A percentile compares a stretch with the other conserved stretches of the same genome.
These are phyloP conservation scores for Kwoniella sp. DNA, from an alignment of 768 basidiomycete genomes.

Conservation along the genomic window DNA sequence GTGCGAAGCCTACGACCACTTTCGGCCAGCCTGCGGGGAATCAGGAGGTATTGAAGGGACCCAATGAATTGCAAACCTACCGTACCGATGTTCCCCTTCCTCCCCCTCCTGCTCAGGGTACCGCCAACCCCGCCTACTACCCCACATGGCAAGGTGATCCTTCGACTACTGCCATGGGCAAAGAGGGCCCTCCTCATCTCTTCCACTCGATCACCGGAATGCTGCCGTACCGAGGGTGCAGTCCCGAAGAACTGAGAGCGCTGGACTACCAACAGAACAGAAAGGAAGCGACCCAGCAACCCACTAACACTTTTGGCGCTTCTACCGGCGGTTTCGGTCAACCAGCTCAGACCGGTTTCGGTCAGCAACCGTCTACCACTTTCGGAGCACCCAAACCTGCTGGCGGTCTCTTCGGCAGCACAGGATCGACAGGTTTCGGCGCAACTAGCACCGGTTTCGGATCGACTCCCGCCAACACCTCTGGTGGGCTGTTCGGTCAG, in stretches of 20 bases:
- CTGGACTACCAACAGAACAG: conserved; percentile 47
- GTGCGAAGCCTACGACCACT: conserved; percentile 57
- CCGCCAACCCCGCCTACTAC: conserved; percentile 67
- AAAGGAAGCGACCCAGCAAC: conserved; percentile 40
- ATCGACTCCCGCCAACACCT: conserved; percentile 18
- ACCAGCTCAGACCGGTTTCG: conserved; percentile 38
- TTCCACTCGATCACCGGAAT: conserved; percentile 49
- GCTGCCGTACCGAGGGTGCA: conserved; percentile 43
- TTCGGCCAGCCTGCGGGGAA: conserved; percentile 31
- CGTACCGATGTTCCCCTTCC: conserved; percentile 49
- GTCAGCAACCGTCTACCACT: conserved; percentile 29
- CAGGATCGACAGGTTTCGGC: conserved; percentile 22
- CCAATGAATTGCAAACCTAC: conserved; percentile 25
- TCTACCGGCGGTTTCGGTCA: conserved; percentile 46
- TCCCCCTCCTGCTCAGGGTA: conserved; percentile 66
- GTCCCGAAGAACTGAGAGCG: conserved; percentile 49
- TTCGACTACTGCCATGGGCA: conserved; percentile 48
- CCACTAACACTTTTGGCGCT: conserved; percentile 49
- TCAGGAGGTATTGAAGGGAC: conserved; percentile 37
- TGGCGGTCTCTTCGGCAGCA: conserved; percentile 31
- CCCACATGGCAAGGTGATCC: conserved; percentile 57
- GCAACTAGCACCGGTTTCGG: conserved; percentile 33
- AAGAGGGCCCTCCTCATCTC: conserved; percentile 60
- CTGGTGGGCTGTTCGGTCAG: conserved; percentile 48
- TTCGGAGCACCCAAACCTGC: conserved; percentile 33